Evolutionary conservation across 805 yeast species (phyloP).

Genomic region (Lachancea thermotolerans): DNA sequence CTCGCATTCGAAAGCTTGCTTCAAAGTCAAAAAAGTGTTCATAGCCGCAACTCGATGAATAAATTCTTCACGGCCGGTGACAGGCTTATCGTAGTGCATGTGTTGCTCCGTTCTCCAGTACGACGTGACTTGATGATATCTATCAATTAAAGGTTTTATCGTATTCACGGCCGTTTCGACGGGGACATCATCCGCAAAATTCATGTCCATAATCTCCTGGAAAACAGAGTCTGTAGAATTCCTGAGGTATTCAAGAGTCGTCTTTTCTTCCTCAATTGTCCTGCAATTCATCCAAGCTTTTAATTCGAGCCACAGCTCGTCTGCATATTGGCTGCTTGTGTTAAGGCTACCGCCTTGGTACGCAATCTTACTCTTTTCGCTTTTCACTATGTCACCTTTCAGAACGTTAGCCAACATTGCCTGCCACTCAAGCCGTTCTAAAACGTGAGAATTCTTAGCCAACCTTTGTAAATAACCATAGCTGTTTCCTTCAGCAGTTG

Average conservation of each 20-base stretch:
- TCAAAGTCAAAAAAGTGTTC: constrained; percentile 75
- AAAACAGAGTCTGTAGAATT: constrained; percentile 66
- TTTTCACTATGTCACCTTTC: constrained; percentile 89
- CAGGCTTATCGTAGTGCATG: constrained; percentile 73
- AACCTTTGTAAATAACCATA: constrained; percentile 11
- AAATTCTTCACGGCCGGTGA: constrained; percentile 58
- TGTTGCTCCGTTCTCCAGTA: constrained; percentile 76
- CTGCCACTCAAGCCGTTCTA: constrained; percentile 93
- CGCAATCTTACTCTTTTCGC: constrained; percentile 76
- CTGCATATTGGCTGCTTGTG: constrained; percentile 22
- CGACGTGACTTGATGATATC: constrained; percentile 60
- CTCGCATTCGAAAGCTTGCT: constrained; percentile 60
- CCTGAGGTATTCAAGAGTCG: constrained; percentile 60
- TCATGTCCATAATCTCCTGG: constrained; percentile 61
- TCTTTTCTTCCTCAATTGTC: constrained; percentile 69
- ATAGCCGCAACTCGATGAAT: constrained; percentile 63
- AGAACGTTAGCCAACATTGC: constrained; percentile 83
- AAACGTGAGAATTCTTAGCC: constrained; percentile 34
- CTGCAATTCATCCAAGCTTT: constrained; percentile 77
- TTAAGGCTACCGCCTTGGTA: constrained; percentile 34
- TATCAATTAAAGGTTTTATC: constrained; percentile 50
- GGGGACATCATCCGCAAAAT: constrained; percentile 39
- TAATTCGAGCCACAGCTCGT: constrained; percentile 76
- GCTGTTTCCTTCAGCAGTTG: constrained; percentile 1
- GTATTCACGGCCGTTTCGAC: constrained; percentile 39